Evolutionary conservation across 1,139 yeast species (phyloP).

Genomic region (Wickerhamomyces sp.): DNA sequence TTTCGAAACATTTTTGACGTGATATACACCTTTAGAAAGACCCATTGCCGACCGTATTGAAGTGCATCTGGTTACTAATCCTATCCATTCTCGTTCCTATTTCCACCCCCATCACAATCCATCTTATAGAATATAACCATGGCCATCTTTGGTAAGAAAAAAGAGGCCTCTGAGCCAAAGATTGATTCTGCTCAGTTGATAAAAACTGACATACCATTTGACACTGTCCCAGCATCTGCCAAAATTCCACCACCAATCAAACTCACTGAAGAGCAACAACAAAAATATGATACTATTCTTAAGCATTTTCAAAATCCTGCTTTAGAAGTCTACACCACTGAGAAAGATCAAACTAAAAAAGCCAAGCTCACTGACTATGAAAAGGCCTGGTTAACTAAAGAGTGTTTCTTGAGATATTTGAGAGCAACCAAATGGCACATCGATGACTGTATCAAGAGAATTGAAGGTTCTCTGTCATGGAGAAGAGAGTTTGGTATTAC

Average conservation of each 20-base stretch:
- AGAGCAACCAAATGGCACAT: constrained; percentile 88
- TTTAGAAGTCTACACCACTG: constrained; percentile 31
- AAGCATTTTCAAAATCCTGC: constrained; percentile 49
- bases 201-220: constrained; percentile 43
- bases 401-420: constrained; percentile 79
- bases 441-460: constrained; percentile 61
- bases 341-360: constrained; percentile 27
- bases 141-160: constrained; percentile 22
- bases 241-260: constrained; percentile 45
- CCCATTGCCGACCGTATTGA: no score
- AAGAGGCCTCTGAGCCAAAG: constrained; percentile 11
- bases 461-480: constrained; percentile 78
- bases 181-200: constrained; percentile 23
- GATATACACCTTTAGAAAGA: no score
- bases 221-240: constrained; percentile 40
- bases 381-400: constrained; percentile 83
- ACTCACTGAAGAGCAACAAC: constrained; percentile 48
- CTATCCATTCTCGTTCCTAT: not conserved
- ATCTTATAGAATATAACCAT: constrained; percentile 6
- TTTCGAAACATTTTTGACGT: no score
- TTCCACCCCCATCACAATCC: no score
- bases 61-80: no score
- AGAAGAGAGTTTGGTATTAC: constrained; percentile 86
- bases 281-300: constrained; percentile 52
- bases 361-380: constrained; percentile 48